Evolutionary conservation across 148 eudicot genomes (phyloP).

Genomic region (Gaultheria prostrata): DNA sequence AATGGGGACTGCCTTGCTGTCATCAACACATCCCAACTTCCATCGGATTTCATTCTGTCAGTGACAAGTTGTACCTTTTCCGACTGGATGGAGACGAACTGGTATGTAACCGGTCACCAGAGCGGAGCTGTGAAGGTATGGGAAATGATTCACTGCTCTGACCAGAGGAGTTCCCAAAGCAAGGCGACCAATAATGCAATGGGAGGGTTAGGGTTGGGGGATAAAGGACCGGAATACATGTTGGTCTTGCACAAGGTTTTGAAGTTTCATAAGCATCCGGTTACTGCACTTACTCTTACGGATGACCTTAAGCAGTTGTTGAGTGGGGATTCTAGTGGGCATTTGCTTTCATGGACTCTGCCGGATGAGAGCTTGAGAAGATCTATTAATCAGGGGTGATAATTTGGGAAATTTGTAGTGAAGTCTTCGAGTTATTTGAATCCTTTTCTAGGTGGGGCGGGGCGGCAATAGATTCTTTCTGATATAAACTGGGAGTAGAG

Average conservation of each 20-base stretch:
- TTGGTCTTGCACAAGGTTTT: slow-evolving; percentile 76
- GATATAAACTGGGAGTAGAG: slow-evolving; percentile 1
- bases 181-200: slow-evolving; percentile 32
- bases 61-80: slow-evolving; percentile 72
- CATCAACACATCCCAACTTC: slow-evolving; percentile 87
- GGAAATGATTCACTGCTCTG: slow-evolving; percentile 74
- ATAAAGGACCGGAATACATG: slow-evolving; percentile 62
- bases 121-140: slow-evolving; percentile 93
- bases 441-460: slow-evolving; percentile 21
- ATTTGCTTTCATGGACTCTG: slow-evolving; percentile 86
- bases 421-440: neutral
- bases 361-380: slow-evolving; percentile 73
- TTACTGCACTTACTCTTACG: slow-evolving; percentile 80
- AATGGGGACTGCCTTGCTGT: slow-evolving; percentile 89
- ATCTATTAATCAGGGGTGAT: slow-evolving; percentile 55
- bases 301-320: slow-evolving; percentile 78
- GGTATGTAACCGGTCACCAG: slow-evolving; percentile 94
- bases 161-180: slow-evolving; percentile 35
- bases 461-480: slow-evolving; percentile 14
- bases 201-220: slow-evolving; percentile 48
- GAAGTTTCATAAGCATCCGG: slow-evolving; percentile 79
- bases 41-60: slow-evolving; percentile 77
- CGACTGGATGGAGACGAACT: slow-evolving; percentile 80
- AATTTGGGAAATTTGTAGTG: neutral
- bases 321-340: slow-evolving; percentile 84